Evolutionary conservation across 2,329 filamentous ascomycete species (phyloP).

Genomic region (Pestalotiopsis sp.): DNA sequence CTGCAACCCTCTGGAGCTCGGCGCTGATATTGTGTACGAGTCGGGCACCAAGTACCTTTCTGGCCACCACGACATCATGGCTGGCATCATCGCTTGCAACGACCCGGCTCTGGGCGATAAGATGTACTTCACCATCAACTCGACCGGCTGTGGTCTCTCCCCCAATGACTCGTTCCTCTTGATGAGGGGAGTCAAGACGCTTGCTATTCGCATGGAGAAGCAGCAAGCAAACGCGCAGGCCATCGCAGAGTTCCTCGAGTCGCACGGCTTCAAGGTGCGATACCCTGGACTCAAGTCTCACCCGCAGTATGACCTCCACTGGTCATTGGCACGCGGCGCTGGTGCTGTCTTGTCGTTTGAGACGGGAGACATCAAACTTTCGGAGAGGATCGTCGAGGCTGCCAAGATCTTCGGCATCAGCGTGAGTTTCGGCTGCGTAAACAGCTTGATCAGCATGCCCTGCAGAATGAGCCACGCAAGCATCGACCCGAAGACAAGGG

Average conservation of each 20-base stretch:
- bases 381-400: constrained; percentile 91
- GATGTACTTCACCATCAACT: constrained; percentile 96
- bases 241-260: constrained; percentile 91
- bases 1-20: constrained; percentile 89
- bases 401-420: constrained; percentile 92
- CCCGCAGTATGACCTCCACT: constrained; percentile 94
- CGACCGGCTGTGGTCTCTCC: constrained; percentile 89
- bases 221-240: constrained; percentile 90
- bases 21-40: constrained; percentile 96
- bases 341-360: constrained; percentile 96
- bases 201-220: constrained; percentile 98
- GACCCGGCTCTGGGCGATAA: constrained; percentile 79
- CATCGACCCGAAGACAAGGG: constrained; percentile 91
- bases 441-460: constrained; percentile 98
- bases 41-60: constrained; percentile 97
- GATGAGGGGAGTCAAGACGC: constrained; percentile 92
- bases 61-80: constrained; percentile 98
- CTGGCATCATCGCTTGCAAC: constrained; percentile 92
- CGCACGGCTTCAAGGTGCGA: constrained; percentile 88
- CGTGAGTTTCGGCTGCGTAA: constrained; percentile 97
- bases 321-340: constrained; percentile 91
- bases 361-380: constrained; percentile 81
- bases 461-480: constrained; percentile 99
- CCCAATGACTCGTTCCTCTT: constrained; percentile 97
- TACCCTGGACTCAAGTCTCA: constrained; percentile 94